These are phyloP conservation scores for Potentilla sterilis DNA, from an alignment of 306 rosid species.

Conservation along the genomic window DNA sequence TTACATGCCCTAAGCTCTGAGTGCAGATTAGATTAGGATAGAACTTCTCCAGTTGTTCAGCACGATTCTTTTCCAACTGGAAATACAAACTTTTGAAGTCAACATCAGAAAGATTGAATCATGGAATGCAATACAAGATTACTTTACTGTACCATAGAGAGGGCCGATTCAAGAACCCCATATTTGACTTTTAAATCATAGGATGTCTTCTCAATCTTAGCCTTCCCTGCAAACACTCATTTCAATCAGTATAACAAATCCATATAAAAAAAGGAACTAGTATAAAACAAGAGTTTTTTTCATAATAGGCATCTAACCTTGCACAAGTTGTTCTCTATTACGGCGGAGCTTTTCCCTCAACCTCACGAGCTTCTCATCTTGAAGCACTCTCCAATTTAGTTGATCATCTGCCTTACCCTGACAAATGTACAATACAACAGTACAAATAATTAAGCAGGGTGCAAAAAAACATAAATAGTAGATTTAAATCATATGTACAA, in stretches of 20 bases:
- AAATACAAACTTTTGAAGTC: conserved; percentile 13
- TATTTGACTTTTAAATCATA: conserved; percentile 61
- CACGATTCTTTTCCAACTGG: conserved; percentile 80
- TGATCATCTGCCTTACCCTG: conserved; percentile 94
- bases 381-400: conserved; percentile 75
- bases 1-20: conserved; percentile 87
- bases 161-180: conserved; percentile 72
- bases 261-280: conserved; percentile 14
- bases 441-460: neutral
- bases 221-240: conserved; percentile 55
- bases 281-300: conserved; percentile 12
- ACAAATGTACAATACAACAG: conserved; percentile 13
- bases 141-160: conserved; percentile 54
- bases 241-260: conserved; percentile 27
- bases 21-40: conserved; percentile 89
- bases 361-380: conserved; percentile 69
- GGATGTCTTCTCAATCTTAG: conserved; percentile 55
- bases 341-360: conserved; percentile 67
- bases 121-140: neutral
- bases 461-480: conserved; percentile 8
- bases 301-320: conserved; percentile 49
- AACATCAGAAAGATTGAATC: too few relatives aligned
- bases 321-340: conserved; percentile 54
- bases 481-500: neutral
- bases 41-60: conserved; percentile 80